Base-by-base conservation (phyloP, 208 protist species). In the Crithidia thermophila region DNA sequence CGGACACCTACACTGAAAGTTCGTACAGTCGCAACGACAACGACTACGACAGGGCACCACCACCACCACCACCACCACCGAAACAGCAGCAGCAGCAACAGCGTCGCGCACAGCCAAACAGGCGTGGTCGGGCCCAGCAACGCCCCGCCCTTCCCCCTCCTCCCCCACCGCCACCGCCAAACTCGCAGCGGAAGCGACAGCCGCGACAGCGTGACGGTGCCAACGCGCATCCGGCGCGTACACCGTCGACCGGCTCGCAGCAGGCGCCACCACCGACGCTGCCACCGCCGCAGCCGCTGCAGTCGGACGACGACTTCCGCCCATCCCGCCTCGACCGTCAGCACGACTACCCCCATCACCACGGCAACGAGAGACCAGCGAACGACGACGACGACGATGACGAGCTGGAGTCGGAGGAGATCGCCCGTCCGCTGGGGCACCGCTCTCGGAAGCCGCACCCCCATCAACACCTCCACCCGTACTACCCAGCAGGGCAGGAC, bases 211-310 rank as follows among this genome's bases (percentile, higher is more conserved):
- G 18, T 6, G 36, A 30, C 8, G 18, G 45, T 16, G 45, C 42
- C 20, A 18, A 47, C 56, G 14, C 13, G 13, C 47, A 14, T 16
- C 36, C 18, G 10, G 36, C 21, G 18, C 61, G 42, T 30, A 51
- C 57, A 1, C 57, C 42, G 11, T 63, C 57, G 0, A 33, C 27
- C 7, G 30, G 30, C n/a, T 63, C 42, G 2, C 57, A 63, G 30
- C 57, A 51, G 57, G 57, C 42, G 3, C 62, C 62, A n/a, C 62
- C 62, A n/a, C 62, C 36, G 21, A 68, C 33, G 62, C 39, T 34
- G 62, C 62, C 52, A 0, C 62, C 62, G 43, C 63, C 37, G 42
- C 45, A 30, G 18, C 37, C 36, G 20, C 43, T 59, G 28, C 51
- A 31, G 18, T 21, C 37, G 5, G 31, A 50, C 36, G 31, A 37